A percentile compares a stretch with the other conserved stretches of the same genome.
These are phyloP conservation scores for Penicillium chermesinum DNA, from an alignment of 495 filamentous ascomycete species.

Conservation along the genomic window DNA sequence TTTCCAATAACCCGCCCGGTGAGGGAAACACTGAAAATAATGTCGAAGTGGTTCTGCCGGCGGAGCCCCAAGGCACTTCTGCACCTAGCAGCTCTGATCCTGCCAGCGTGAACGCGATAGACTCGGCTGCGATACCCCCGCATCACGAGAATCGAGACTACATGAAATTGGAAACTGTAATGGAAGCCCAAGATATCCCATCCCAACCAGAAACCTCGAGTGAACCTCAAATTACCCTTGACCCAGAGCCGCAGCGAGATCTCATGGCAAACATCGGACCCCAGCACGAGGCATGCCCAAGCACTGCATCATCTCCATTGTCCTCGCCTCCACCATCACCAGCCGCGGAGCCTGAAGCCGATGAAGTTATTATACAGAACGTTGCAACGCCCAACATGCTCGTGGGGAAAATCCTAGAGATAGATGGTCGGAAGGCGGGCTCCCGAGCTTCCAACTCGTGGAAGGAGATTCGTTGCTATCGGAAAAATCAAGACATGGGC, in stretches of 20 bases:
- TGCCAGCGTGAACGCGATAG: too few species aligned
- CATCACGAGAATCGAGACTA: not conserved
- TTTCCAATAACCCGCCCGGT: not conserved
- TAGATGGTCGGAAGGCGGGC: slow-evolving; percentile 29
- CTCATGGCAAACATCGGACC: too few species aligned
- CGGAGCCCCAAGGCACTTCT: not conserved
- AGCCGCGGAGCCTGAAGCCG: not conserved
- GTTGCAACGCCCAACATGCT: slow-evolving; percentile 30
- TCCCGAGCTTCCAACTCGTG: slow-evolving; percentile 45
- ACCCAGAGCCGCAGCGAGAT: too few species aligned
- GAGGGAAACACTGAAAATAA: not conserved
- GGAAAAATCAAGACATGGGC: slow-evolving; percentile 54
- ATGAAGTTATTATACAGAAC: slow-evolving; percentile 20
- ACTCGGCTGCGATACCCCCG: too few species aligned
- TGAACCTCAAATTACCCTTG: too few species aligned
- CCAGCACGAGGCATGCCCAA: too few species aligned
- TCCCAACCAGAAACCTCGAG: too few species aligned
- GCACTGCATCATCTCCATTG: too few species aligned
- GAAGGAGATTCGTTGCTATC: slow-evolving; percentile 46
- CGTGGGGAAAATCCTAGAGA: slow-evolving; percentile 34
- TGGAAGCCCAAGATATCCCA: too few species aligned
- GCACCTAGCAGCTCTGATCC: not conserved
- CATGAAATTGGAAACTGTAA: not conserved
- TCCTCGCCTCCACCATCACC: too few species aligned
- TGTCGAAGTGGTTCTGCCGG: slow-evolving; percentile 6